Percentiles rank a stretch among this genome's conserved stretches.
Evolutionary conservation across 1,284 basidiomycete species (phyloP).

Genomic region (Sporisorium exsertum): DNA sequence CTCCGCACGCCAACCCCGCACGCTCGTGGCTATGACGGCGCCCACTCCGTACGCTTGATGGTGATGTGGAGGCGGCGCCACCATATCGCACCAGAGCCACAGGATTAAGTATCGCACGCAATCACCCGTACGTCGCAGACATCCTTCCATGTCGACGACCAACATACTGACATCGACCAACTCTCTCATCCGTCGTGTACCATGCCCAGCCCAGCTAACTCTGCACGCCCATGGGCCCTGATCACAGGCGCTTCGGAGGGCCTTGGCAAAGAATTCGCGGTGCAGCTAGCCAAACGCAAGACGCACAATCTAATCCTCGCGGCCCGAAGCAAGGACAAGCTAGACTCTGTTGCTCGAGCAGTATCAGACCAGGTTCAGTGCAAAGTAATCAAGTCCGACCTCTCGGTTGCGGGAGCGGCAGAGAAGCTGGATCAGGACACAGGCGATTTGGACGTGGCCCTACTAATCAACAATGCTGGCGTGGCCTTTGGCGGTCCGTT

Average conservation of each 20-base stretch:
- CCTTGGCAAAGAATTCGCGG: conserved; percentile 31
- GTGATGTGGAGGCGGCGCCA: neutral
- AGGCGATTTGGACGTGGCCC: conserved; percentile 19
- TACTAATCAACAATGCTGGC: conserved; percentile 46
- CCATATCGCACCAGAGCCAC: neutral
- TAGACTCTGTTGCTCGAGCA: conserved; percentile 10
- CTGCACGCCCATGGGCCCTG: conserved; percentile 20
- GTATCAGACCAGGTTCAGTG: conserved; percentile 21
- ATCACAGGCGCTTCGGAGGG: conserved; percentile 38
- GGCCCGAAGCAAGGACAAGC: conserved; percentile 23
- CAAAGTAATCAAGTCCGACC: conserved; percentile 27
- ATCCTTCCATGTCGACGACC: neutral
- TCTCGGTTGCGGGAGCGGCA: conserved; percentile 32
- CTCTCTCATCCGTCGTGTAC: neutral
- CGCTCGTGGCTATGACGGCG: too few species aligned
- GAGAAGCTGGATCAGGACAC: conserved; percentile 22
- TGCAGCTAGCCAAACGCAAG: conserved; percentile 21
- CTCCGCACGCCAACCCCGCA: too few species aligned
- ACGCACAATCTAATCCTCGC: conserved; percentile 33
- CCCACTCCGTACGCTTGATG: too few species aligned
- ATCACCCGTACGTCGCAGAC: neutral
- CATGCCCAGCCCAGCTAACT: conserved; percentile 4
- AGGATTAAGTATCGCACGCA: neutral
- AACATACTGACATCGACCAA: neutral
- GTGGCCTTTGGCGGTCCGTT: conserved; percentile 27